phyloP scores from a whole-genome alignment of 306 rosid species.

The Luffa acutangula region DNA sequence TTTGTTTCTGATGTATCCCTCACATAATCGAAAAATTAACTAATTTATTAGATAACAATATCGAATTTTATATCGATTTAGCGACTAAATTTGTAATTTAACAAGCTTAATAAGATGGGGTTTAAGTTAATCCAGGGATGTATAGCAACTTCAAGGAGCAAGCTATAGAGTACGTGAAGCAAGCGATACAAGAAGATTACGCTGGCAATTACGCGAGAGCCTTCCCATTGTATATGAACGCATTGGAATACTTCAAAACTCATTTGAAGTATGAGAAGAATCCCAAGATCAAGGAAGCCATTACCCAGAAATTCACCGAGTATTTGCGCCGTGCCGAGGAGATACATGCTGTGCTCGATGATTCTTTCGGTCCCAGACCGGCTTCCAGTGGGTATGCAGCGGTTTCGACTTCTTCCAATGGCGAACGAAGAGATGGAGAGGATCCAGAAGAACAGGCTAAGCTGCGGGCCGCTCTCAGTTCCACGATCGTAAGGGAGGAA shows the following conservation, averaged over 20 bases:
- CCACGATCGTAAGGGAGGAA: constrained; percentile 86
- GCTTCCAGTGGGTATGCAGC: constrained; percentile 91
- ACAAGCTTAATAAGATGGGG: background rate
- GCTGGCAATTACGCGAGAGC: constrained; percentile 93
- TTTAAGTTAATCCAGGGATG: constrained; percentile 28
- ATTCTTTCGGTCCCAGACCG: constrained; percentile 69
- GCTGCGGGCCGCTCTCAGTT: constrained; percentile 76
- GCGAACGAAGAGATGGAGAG: constrained; percentile 74
- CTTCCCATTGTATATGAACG: constrained; percentile 89
- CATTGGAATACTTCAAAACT: constrained; percentile 86
- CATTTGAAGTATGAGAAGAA: constrained; percentile 96
- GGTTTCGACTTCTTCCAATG: constrained; percentile 70
- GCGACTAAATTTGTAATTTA: no score
- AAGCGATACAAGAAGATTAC: constrained; percentile 90
- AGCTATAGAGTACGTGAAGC: constrained; percentile 95
- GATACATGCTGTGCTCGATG: constrained; percentile 76
- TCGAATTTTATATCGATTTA: no score
- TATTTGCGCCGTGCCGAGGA: constrained; percentile 98
- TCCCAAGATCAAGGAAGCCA: constrained; percentile 91
- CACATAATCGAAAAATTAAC: no score
- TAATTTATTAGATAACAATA: no score
- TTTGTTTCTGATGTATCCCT: no score
- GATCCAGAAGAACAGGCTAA: constrained; percentile 84
- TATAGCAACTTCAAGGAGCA: constrained; percentile 98
- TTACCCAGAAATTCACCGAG: constrained; percentile 90